Evolutionary conservation across 176 grass and related monocot genomes (phyloP), one percentile per base, ranked within the genome.

Genomic region (Musa troglodytarum): DNA sequence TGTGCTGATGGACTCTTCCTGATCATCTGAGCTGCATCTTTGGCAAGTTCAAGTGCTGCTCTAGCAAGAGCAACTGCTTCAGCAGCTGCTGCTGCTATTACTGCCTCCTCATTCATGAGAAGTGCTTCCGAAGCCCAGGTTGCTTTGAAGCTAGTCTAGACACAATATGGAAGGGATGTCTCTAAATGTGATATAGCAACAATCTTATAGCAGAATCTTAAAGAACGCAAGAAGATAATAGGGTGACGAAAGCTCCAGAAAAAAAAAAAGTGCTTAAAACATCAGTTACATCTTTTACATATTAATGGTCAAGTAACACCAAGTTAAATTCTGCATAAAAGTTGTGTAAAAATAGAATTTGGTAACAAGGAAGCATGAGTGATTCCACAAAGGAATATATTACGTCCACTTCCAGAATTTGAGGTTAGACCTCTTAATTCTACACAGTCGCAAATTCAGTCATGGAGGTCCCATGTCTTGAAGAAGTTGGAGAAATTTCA

Each of bases 61-160:
- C 95, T 84, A 52, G 95, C 95, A n/a, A 98, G 83, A 26, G 95
- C 90, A 53, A 98, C 84, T 25, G 94, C 90, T 76, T 98, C 86
- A 7, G 94, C 86, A 21, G 94, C 90, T 13, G 94, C 94, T 1
- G 88, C 90, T 19, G 71, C 82, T 69, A 98, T 83, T 74, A 91
- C 71, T 50, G 86, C 88, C 53, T 98, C 90, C 55, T 85, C 79
- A 49, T 63, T 77, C 78, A 78, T 87, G 14, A 89, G 82, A 69
- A 91, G 59, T 1, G 67, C 84, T 85, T 98, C 86, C 54, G 78
- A 77, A 72, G 77, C 78, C 71, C 81, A 21, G 69, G 85, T 59
- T 24, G 52, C 68, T 65, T 87, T 83, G 59, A 82, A 80, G 34
- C 50, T 24, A 1, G 76, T 78, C 90, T 89, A 81, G 57, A 77